Percentiles rank a stretch among this genome's conserved stretches.
Evolutionary conservation across 164 flowering plant genomes (phyloP).

Genomic region (Piper betle): DNA sequence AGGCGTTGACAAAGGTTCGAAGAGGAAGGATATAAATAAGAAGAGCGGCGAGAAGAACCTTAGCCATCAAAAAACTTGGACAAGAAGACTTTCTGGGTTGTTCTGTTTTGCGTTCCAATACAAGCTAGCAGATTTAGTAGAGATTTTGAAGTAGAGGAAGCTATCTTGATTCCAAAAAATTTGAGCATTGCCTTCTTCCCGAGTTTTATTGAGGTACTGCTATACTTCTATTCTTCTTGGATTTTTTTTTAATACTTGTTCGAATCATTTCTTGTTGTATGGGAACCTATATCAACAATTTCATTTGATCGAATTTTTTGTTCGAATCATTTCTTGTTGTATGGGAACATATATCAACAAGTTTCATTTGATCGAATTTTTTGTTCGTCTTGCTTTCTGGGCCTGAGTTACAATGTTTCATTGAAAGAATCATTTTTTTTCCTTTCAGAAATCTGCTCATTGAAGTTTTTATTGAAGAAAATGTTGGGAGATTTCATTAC

Average conservation of each 20-base stretch:
- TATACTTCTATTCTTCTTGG: too few relatives aligned
- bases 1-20: not conserved
- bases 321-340: too few relatives aligned
- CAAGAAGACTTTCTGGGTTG: not conserved
- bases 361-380: too few relatives aligned
- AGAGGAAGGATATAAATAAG: too few relatives aligned
- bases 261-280: too few relatives aligned
- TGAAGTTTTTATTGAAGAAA: slow-evolving; percentile 6
- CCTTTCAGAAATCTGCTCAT: slow-evolving; percentile 3
- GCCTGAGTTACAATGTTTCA: not conserved
- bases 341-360: too few relatives aligned
- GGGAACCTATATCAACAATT: too few relatives aligned
- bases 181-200: not conserved
- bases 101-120: not conserved
- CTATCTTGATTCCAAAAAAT: not conserved
- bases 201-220: not conserved
- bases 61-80: not conserved
- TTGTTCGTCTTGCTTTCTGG: not conserved
- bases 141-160: not conserved
- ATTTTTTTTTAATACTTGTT: too few relatives aligned
- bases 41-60: not conserved
- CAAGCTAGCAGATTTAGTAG: not conserved
- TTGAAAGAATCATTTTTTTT: not conserved
- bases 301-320: too few relatives aligned
- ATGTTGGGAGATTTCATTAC: slow-evolving; percentile 62